Evolutionary conservation across 2,329 filamentous ascomycete genomes (phyloP), one percentile per base, ranked within the genome.

Genomic region (Talaromyces rugulosus): DNA sequence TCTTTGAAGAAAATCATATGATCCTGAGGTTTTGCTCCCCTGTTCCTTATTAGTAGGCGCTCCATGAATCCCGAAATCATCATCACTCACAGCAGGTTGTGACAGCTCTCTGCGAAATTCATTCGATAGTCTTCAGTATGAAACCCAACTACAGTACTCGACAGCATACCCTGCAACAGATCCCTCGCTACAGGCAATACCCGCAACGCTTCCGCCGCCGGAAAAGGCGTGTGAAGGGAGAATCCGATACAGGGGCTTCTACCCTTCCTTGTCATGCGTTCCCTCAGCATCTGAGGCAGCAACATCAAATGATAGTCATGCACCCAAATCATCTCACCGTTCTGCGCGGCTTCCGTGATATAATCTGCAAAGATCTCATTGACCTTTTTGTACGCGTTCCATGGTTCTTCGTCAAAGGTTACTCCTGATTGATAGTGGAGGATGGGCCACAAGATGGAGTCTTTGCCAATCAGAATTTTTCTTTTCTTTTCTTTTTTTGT

Each of bases 241-340:
- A 96, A 97, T 67, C 93, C 93, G 70, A 97, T 93, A 78, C 93
- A 94, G 75, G 96, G 88, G 65, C 91, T 90, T 79, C 92, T 92
- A 30, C 68, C 81, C 87, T 89, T 64, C 81, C 83, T 69, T 83
- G 78, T 66, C 84, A 90, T 91, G 85, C 73, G 66, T 9, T 96
- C 88, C 64, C 93, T 89, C 64, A 97, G 83, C 88, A 96, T 92
- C 72, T 90, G 85, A 14, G 93, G 93, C 23, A 97, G 83, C n/a
- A 97, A 86, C 90, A 97, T 96, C 63, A 97, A 82, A 76, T 97
- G 94, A 79, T 97, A 97, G 78, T 97, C 93, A 77, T 97, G 93
- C 3, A 97, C 89, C 93, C 94, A 97, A 69, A 97, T 90, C 67
- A 96, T 79, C 74, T 96, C 92, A 61, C 91, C 92, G 70, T 95